Conservation (phyloP, 202 grass and related monocot species). For the Hordeum pubiflorum region DNA sequence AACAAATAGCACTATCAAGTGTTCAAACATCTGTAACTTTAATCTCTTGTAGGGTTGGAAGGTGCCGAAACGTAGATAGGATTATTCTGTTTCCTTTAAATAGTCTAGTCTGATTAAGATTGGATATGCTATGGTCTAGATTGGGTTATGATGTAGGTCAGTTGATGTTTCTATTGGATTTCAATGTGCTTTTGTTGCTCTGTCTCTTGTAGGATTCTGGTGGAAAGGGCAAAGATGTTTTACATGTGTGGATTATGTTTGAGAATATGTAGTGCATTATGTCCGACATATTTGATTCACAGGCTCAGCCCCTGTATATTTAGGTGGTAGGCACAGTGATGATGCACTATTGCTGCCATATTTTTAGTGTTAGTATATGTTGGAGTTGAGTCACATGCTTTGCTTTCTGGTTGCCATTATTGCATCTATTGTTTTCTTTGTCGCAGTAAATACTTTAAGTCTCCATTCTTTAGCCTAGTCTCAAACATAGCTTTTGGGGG, state of each 20-base stretch:
- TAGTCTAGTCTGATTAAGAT: background rate
- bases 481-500: background rate
- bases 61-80: background rate
- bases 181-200: background rate
- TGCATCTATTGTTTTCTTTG: background rate
- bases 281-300: background rate
- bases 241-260: background rate
- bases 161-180: background rate
- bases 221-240: background rate
- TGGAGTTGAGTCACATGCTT: background rate
- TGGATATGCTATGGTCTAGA: background rate
- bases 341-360: background rate
- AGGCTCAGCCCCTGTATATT: background rate
- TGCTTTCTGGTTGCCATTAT: background rate
- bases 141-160: background rate
- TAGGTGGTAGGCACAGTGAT: background rate
- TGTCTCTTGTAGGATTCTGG: background rate
- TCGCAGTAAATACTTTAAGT: background rate
- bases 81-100: background rate
- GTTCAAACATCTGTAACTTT: background rate
- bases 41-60: background rate
- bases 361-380: background rate
- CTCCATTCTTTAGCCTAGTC: background rate
- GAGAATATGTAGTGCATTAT: background rate
- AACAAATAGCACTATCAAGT: background rate